phyloP scores from a whole-genome alignment of 352 stramenopile genomes.

The Phytophthora pluvialis region DNA sequence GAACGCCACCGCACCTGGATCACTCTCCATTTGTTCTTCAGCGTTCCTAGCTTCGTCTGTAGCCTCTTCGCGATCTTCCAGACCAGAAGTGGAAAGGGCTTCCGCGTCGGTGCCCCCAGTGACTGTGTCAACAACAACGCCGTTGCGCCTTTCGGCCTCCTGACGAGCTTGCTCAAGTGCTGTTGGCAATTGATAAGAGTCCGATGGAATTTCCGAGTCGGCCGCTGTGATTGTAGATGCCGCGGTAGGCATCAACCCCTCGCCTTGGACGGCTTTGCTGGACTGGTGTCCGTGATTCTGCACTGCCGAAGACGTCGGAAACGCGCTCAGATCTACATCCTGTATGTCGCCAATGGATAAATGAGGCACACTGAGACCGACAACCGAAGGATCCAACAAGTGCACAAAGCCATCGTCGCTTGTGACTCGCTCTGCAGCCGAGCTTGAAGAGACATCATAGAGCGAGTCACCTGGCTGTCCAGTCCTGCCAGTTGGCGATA shows the following conservation, averaged over 20 bases:
- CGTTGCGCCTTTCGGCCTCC: slow-evolving; percentile 4
- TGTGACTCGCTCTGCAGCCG: slow-evolving; percentile 6
- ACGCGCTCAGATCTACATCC: slow-evolving; percentile 60
- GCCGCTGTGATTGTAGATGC: neutral
- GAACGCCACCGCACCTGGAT: slow-evolving; percentile 35
- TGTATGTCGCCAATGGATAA: slow-evolving; percentile 70
- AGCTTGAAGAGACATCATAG: slow-evolving; percentile 24
- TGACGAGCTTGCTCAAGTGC: slow-evolving; percentile 6
- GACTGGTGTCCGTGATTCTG: slow-evolving; percentile 26
- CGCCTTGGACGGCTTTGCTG: neutral
- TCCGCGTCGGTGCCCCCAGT: slow-evolving; percentile 5
- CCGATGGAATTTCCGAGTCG: slow-evolving; percentile 24
- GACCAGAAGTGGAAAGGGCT: neutral
- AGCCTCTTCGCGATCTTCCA: slow-evolving; percentile 5
- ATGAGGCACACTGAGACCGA: slow-evolving; percentile 44
- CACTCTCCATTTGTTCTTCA: slow-evolving; percentile 31
- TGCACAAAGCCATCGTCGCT: slow-evolving; percentile 45
- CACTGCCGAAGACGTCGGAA: slow-evolving; percentile 37
- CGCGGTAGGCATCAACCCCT: slow-evolving; percentile 4
- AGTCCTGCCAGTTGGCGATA: slow-evolving; percentile 3
- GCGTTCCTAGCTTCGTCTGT: slow-evolving; percentile 10
- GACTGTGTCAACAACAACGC: neutral
- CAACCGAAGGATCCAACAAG: slow-evolving; percentile 41
- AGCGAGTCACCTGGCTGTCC: slow-evolving; percentile 22
- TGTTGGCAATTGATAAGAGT: slow-evolving; percentile 9